A percentile compares a stretch with the other conserved stretches of the same genome.
Conservation (phyloP, 2,329 filamentous ascomycete species). For the Fusarium sp. region DNA sequence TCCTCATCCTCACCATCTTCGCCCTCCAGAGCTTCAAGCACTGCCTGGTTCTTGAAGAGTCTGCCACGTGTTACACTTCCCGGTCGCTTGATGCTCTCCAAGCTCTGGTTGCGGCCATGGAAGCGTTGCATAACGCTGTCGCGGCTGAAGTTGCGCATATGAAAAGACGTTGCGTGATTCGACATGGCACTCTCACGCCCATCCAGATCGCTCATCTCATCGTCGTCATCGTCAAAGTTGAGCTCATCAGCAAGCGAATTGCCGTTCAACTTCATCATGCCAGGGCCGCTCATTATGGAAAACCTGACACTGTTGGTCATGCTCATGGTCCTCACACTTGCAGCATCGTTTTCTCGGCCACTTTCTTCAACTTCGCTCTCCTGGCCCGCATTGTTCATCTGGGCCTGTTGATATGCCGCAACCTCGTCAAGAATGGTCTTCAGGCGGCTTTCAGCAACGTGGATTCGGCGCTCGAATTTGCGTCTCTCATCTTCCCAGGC, state of each 20-base stretch:
- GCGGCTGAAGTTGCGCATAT: slow-evolving; percentile 67
- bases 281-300: slow-evolving; percentile 73
- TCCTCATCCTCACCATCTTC: slow-evolving; percentile 66
- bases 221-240: slow-evolving; percentile 86
- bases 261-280: slow-evolving; percentile 69
- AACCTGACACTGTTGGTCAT: slow-evolving; percentile 79
- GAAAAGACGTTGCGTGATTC: slow-evolving; percentile 56
- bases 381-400: slow-evolving; percentile 53
- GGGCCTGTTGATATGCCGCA: slow-evolving; percentile 73
- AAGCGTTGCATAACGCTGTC: slow-evolving; percentile 64
- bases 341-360: slow-evolving; percentile 75
- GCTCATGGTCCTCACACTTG: slow-evolving; percentile 79
- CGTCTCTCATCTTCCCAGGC: slow-evolving; percentile 87
- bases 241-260: slow-evolving; percentile 92
- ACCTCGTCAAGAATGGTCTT: slow-evolving; percentile 90
- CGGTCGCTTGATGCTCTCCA: slow-evolving; percentile 67
- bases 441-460: slow-evolving; percentile 89
- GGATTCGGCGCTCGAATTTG: slow-evolving; percentile 84
- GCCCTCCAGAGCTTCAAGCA: slow-evolving; percentile 68
- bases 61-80: slow-evolving; percentile 67
- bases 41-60: slow-evolving; percentile 64
- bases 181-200: slow-evolving; percentile 74
- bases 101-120: slow-evolving; percentile 69
- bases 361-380: slow-evolving; percentile 73
- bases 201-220: slow-evolving; percentile 78